A percentile compares a stretch with the other conserved stretches of the same genome.
Evolutionary conservation across 73 alveolate species (phyloP).

Genomic region (Blepharisma japonicum): DNA sequence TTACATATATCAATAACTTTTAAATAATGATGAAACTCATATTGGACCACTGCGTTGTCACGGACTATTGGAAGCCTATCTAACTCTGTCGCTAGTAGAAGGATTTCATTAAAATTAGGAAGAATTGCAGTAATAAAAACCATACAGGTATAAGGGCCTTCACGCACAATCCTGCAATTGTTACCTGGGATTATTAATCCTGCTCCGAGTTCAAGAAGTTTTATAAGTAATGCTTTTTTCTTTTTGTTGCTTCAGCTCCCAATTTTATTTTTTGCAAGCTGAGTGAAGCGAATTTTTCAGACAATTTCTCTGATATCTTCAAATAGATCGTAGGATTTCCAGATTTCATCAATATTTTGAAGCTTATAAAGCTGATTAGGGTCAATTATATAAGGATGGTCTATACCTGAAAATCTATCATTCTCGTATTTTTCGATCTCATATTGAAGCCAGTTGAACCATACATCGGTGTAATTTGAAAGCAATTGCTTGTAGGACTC

Average conservation of each 20-base stretch:
- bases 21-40: neutral
- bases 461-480: neutral
- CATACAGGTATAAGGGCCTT: slow-evolving; percentile 29
- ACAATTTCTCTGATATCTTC: neutral
- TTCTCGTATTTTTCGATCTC: slow-evolving; percentile 23
- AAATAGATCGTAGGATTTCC: slow-evolving; percentile 2
- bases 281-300: slow-evolving; percentile 4
- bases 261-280: neutral
- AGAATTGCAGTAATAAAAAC: neutral
- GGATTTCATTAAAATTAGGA: neutral
- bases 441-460: slow-evolving; percentile 26
- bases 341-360: neutral
- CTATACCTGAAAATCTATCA: slow-evolving; percentile 17
- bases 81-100: neutral
- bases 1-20: slow-evolving; percentile 28
- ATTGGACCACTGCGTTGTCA: neutral
- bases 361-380: neutral
- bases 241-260: neutral
- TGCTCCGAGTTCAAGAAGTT: neutral
- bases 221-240: neutral
- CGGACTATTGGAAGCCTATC: neutral
- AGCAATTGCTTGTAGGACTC: neutral
- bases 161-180: neutral
- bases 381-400: neutral
- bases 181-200: slow-evolving; percentile 25